These are phyloP conservation scores for Fomes fomentarius DNA, from an alignment of 1,284 basidiomycete species.

Conservation along the genomic window DNA sequence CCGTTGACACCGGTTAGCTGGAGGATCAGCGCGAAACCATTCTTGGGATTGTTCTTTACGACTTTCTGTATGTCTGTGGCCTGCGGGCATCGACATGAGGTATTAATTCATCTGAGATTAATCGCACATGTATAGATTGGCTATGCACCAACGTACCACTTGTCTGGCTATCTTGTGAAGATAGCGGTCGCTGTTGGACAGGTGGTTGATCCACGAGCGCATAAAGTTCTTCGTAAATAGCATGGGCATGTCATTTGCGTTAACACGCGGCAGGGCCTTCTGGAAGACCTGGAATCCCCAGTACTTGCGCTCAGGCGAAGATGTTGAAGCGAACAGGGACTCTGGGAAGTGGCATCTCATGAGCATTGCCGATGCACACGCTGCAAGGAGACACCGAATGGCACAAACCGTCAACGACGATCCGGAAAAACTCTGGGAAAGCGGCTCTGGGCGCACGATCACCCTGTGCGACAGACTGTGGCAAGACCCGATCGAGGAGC, in stretches of 20 bases:
- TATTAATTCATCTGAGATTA: constrained; percentile 1
- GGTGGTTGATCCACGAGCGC: constrained; percentile 96
- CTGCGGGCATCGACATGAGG: constrained; percentile 39
- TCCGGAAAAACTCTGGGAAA: constrained; percentile 89
- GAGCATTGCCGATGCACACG: constrained; percentile 8
- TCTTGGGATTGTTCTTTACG: constrained; percentile 76
- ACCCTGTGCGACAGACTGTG: constrained; percentile 39
- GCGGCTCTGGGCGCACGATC: constrained; percentile 53
- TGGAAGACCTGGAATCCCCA: constrained; percentile 96
- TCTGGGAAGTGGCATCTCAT: constrained; percentile 51
- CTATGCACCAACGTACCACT: constrained; percentile 54
- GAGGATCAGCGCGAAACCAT: constrained; percentile 85
- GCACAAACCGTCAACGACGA: constrained; percentile 85
- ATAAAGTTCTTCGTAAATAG: constrained; percentile 96
- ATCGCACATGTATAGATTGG: constrained; percentile 2
- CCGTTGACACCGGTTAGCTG: constrained; percentile 90
- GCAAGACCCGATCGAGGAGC: constrained; percentile 79
- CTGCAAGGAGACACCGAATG: constrained; percentile 1
- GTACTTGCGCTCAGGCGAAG: constrained; percentile 90
- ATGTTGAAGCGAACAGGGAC: constrained; percentile 82
- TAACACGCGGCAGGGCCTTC: constrained; percentile 75
- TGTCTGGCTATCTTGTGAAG: constrained; percentile 87
- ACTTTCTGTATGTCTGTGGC: constrained; percentile 76
- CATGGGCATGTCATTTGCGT: constrained; percentile 73
- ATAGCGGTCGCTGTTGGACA: constrained; percentile 86